Conservation (phyloP, 2,329 filamentous ascomycete species). For the Teratosphaeria viscida region DNA sequence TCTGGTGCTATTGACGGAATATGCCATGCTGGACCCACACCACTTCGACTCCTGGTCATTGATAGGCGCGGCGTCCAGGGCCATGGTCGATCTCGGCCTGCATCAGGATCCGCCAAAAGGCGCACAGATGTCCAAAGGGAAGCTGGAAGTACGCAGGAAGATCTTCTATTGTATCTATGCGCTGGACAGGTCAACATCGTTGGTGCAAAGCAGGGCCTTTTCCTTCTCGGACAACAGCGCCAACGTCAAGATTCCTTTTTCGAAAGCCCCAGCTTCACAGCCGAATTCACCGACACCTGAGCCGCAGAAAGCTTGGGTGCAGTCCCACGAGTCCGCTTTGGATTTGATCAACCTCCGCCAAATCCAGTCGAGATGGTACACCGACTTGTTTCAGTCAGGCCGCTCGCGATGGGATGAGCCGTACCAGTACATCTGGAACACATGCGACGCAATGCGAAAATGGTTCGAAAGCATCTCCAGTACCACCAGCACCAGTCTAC, state of each 20-base stretch:
- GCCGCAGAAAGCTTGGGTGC: conserved; percentile 34
- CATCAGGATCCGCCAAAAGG: conserved; percentile 80
- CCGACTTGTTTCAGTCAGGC: conserved; percentile 72
- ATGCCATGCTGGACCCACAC: conserved; percentile 77
- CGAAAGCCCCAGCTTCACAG: conserved; percentile 16
- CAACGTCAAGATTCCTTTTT: conserved; percentile 65
- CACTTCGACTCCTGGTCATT: conserved; percentile 93
- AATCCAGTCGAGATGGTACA: conserved; percentile 82
- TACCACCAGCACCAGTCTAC: conserved; percentile 53
- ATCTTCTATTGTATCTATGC: conserved; percentile 89
- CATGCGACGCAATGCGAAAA: conserved; percentile 63
- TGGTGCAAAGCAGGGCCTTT: conserved; percentile 78
- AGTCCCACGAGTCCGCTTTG: conserved; percentile 58
- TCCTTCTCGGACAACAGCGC: conserved; percentile 87
- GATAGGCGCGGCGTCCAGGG: conserved; percentile 79
- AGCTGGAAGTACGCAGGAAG: conserved; percentile 66
- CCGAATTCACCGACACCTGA: conserved; percentile 18
- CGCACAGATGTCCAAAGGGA: conserved; percentile 54
- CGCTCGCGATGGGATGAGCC: conserved; percentile 58
- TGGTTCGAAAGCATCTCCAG: conserved; percentile 73
- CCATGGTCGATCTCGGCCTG: conserved; percentile 78
- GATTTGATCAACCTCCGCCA: conserved; percentile 75
- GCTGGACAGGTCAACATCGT: conserved; percentile 80
- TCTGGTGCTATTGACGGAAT: conserved; percentile 74
- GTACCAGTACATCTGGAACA: conserved; percentile 62